Evolutionary conservation across 2,329 filamentous ascomycete genomes (phyloP).

Genomic region (Pyricularia grisea): DNA sequence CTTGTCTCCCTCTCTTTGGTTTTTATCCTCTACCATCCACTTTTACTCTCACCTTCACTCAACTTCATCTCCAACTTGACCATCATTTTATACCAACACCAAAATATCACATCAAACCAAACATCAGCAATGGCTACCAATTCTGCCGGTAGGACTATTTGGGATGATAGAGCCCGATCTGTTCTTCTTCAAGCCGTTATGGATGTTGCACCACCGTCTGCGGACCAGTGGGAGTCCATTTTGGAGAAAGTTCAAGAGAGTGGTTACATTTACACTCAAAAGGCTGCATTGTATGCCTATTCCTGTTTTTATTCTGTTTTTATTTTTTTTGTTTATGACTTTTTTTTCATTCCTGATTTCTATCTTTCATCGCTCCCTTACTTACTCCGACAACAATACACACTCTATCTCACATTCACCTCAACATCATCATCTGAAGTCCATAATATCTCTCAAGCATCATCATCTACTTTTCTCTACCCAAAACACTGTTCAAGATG

Average conservation of each 20-base stretch:
- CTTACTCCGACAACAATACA: neutral
- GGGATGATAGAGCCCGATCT: slow-evolving; percentile 9
- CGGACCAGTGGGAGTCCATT: slow-evolving; percentile 2
- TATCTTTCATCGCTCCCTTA: neutral
- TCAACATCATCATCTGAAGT: neutral
- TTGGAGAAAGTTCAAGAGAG: neutral
- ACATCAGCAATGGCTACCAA: neutral
- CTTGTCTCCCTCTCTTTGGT: neutral
- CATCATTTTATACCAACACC: neutral
- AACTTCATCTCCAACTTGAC: neutral
- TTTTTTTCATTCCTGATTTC: neutral
- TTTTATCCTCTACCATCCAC: neutral
- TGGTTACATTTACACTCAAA: slow-evolving; percentile 2
- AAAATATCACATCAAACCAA: neutral
- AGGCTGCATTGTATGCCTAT: neutral
- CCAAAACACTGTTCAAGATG: neutral
- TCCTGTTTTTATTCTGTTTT: too few relatives aligned
- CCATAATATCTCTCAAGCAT: neutral
- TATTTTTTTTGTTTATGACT: too few relatives aligned
- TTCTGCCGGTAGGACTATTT: slow-evolving; percentile 11
- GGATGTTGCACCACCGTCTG: neutral
- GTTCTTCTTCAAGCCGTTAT: slow-evolving; percentile 2
- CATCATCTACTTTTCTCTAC: neutral
- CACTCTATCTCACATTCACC: neutral
- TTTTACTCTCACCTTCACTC: neutral